These are phyloP conservation scores for Asparagopsis taxiformis DNA, from an alignment of 31 red algal species.

Conservation along the genomic window DNA sequence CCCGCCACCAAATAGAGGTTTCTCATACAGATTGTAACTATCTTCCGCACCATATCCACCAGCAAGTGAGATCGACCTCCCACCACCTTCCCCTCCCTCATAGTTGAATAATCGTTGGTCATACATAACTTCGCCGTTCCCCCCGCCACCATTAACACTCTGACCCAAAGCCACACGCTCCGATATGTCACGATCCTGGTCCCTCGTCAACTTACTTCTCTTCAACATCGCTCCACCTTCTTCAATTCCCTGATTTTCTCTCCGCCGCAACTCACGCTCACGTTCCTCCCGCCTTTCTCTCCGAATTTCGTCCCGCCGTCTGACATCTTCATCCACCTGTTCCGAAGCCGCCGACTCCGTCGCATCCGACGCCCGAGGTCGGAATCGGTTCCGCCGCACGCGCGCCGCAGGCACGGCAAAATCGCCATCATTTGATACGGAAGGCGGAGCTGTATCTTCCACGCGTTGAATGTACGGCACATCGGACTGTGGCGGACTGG, in stretches of 20 bases:
- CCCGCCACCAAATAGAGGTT: constrained; percentile 62
- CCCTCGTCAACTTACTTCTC: constrained; percentile 47
- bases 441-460: neutral
- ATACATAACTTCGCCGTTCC: constrained; percentile 55
- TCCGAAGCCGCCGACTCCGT: neutral
- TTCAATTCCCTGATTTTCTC: constrained; percentile 10
- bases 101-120: constrained; percentile 81
- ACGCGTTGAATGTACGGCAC: neutral
- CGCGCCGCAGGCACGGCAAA: neutral
- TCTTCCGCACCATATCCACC: constrained; percentile 85
- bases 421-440: neutral
- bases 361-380: neutral
- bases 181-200: constrained; percentile 67
- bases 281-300: constrained; percentile 43
- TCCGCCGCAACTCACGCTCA: constrained; percentile 40
- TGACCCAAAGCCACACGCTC: constrained; percentile 69
- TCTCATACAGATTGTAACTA: constrained; percentile 77
- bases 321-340: constrained; percentile 9
- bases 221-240: constrained; percentile 30
- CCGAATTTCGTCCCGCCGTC: constrained; percentile 55
- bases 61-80: constrained; percentile 31
- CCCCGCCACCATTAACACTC: constrained; percentile 3
- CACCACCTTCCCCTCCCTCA: constrained; percentile 25
- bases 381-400: neutral
- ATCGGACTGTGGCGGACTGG: neutral